phyloP scores from a whole-genome alignment of 1,284 basidiomycete genomes.

The Binderoboletus segoi region DNA sequence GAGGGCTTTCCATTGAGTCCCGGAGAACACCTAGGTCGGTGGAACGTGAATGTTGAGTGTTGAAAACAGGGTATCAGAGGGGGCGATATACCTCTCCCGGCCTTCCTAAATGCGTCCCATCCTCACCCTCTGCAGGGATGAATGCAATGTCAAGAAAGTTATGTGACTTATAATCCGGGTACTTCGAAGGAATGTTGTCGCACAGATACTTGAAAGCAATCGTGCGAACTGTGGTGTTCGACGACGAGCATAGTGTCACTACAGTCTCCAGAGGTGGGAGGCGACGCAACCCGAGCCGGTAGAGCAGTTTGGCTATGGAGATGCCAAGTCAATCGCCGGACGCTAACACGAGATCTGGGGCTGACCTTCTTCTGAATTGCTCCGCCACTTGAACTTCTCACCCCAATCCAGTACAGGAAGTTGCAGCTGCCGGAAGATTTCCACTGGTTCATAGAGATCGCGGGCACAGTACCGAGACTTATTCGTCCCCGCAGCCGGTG shows the following conservation, averaged over 20 bases:
- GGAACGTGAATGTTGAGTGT: background rate
- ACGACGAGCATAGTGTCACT: constrained; percentile 65
- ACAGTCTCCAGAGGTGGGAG: constrained; percentile 72
- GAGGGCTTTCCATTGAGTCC: constrained; percentile 69
- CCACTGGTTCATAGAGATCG: constrained; percentile 85
- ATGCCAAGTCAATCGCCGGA: background rate
- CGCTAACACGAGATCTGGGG: background rate
- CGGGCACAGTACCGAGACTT: constrained; percentile 59
- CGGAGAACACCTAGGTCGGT: constrained; percentile 67
- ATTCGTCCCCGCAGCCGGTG: constrained; percentile 36
- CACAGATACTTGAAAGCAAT: constrained; percentile 79
- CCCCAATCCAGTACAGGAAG: constrained; percentile 92
- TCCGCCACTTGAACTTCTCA: constrained; percentile 73
- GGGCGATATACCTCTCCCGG: constrained; percentile 61
- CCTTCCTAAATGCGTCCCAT: constrained; percentile 58
- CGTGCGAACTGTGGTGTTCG: constrained; percentile 48
- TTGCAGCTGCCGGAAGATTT: constrained; percentile 71
- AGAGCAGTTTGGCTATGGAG: constrained; percentile 77
- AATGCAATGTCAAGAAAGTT: constrained; percentile 67
- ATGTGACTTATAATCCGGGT: constrained; percentile 62
- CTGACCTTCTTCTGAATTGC: constrained; percentile 82
- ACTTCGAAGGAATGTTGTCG: constrained; percentile 66
- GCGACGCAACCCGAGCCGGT: constrained; percentile 75
- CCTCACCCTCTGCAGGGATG: constrained; percentile 71
- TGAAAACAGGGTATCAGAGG: background rate